Evolutionary conservation across 176 grass and related monocot species (phyloP).

Genomic region (Alopecurus myosuroides): DNA sequence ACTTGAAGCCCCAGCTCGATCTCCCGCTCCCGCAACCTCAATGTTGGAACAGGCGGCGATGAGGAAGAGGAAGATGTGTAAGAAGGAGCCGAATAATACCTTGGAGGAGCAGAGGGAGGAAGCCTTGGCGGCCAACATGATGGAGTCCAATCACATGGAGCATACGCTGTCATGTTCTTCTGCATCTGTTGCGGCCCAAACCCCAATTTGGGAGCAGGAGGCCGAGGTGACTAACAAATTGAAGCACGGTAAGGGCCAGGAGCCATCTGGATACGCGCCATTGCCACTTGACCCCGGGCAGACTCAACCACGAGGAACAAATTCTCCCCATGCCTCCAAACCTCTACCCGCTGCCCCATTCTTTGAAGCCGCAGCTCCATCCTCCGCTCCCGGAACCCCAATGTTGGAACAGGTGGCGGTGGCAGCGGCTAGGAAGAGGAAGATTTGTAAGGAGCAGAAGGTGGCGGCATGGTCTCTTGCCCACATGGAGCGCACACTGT

Average conservation of each 20-base stretch:
- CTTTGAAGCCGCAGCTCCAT: not conserved
- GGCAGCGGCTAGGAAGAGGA: not conserved
- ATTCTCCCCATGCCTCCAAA: not conserved
- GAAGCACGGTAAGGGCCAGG: not conserved
- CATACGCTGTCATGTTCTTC: not conserved
- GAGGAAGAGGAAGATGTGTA: not conserved
- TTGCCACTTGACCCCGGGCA: not conserved
- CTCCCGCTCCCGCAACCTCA: not conserved
- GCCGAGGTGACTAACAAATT: not conserved
- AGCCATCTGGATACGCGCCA: not conserved
- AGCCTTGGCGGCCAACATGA: not conserved
- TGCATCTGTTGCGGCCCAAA: not conserved
- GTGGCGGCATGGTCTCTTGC: not conserved
- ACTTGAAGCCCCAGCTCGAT: not conserved
- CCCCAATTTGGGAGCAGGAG: not conserved
- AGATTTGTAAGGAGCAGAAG: not conserved
- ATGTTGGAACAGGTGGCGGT: not conserved
- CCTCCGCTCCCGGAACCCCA: not conserved
- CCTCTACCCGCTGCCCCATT: not conserved
- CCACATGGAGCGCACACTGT: not conserved
- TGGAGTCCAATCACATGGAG: not conserved
- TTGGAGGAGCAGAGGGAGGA: not conserved
- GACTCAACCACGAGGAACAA: not conserved
- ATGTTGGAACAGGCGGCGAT: not conserved
- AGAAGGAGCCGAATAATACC: not conserved